These are phyloP conservation scores for Daldinia bambusicola DNA, from an alignment of 495 filamentous ascomycete species.

Conservation along the genomic window DNA sequence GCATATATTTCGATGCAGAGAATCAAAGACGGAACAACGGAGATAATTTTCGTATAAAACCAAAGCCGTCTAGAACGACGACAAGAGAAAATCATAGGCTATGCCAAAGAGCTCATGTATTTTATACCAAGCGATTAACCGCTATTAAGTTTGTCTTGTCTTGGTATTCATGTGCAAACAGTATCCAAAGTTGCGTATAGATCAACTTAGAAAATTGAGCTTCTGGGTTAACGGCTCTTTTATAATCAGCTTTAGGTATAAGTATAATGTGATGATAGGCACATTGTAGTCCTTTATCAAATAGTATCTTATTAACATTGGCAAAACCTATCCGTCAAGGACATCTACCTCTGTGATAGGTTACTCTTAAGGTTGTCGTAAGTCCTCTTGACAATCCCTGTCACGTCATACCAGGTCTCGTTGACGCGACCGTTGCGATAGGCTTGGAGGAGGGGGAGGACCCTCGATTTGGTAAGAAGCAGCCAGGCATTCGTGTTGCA, in stretches of 20 bases:
- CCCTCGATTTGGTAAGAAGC: background rate
- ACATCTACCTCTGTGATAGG: background rate
- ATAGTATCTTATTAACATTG: background rate
- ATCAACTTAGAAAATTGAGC: background rate
- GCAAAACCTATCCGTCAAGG: background rate
- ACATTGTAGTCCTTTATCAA: background rate
- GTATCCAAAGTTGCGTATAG: background rate
- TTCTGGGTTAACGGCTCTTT: background rate
- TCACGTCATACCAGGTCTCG: slow-evolving; percentile 27
- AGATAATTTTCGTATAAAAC: background rate
- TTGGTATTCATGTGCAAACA: background rate
- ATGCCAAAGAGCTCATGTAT: background rate
- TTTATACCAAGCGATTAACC: background rate
- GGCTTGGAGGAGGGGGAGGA: slow-evolving; percentile 10
- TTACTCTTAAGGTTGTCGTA: background rate
- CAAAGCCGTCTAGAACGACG: background rate
- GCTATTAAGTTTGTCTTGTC: background rate
- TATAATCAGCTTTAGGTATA: background rate
- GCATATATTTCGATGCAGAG: background rate
- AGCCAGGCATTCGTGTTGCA: background rate
- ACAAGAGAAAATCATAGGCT: background rate
- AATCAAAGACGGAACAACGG: background rate
- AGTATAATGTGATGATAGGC: no score
- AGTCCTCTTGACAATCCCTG: background rate
- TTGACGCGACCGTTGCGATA: slow-evolving; percentile 12